phyloP scores from a whole-genome alignment of 768 basidiomycete genomes.

The Tricholoma sp. region DNA sequence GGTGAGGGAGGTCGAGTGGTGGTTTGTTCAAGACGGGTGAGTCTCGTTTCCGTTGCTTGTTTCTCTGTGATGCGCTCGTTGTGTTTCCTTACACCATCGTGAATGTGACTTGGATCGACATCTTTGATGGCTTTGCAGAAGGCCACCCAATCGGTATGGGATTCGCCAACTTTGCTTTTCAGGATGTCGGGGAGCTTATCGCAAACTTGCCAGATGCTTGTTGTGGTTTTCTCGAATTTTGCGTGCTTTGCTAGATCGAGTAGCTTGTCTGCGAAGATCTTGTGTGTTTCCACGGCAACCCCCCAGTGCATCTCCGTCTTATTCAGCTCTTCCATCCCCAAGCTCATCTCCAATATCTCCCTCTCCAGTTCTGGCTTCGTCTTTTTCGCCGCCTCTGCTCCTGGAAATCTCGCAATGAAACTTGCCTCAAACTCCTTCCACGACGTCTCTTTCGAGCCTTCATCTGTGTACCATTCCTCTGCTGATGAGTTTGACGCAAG shows the following conservation, averaged over 20 bases:
- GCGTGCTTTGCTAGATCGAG: neutral
- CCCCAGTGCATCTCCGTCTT: neutral
- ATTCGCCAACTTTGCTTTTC: neutral
- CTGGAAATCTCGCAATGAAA: neutral
- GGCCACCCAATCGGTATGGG: neutral
- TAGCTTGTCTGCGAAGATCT: neutral
- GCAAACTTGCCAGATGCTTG: neutral
- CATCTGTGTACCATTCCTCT: neutral
- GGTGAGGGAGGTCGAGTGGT: neutral
- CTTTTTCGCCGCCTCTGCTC: neutral
- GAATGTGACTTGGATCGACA: neutral
- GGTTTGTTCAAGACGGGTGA: neutral
- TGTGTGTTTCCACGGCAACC: neutral
- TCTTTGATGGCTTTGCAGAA: slow-evolving; percentile 1
- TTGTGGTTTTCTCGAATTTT: neutral
- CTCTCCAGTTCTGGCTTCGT: neutral
- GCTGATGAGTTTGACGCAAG: neutral
- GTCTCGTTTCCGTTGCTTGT: neutral
- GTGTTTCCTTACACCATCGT: neutral
- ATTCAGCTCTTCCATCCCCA: neutral
- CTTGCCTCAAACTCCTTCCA: neutral
- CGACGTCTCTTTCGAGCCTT: neutral
- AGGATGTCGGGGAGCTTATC: neutral
- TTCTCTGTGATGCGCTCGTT: neutral
- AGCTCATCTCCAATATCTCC: neutral